Base-by-base conservation (phyloP, 331 rosid species). In the Quercus phellos region DNA sequence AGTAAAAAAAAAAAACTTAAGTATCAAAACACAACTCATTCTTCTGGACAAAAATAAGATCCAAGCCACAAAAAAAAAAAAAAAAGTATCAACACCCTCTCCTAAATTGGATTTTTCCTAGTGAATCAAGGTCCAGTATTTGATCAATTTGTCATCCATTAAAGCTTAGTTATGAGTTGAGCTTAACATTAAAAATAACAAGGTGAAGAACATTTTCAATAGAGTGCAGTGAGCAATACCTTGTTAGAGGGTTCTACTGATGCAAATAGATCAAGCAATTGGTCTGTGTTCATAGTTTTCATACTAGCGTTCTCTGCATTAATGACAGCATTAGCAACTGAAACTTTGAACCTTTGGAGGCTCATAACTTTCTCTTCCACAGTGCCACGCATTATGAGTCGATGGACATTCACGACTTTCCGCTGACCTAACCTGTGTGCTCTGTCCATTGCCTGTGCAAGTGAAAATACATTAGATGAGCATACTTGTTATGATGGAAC, bases 251-350 rank as follows among this genome's bases (percentile, higher is more conserved):
- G 75, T 72, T 94, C 97, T 42, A 96, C 96, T 1, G 99, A 85
- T 56, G 94, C 92, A 84, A 94, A 94, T 74, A 92, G 90, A 87
- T 94, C 99, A 53, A 94, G 99, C 86, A 94, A 83, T 81, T 94
- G 99, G 77, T 94, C 98, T 26, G 99, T 94, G 82, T 94, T 94
- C 99, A 94, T 94, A n/a, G 99, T 92, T 77, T 90, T 94, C 98
- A 94, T 80, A 80, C 99, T 94, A 26, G 99, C 88, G 84, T 94
- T 94, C 75, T 94, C 99, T 4, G 98, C 55, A 90, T 94, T 94
- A 74, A 94, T 94, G 84, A 94, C 97, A 78, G 99, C 96, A 82
- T 92, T 91, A 75, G 99, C 99, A 76, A 92, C 92, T 0, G 98
- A 92, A 67, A 91, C 85, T 80, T 94, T 94, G 80, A 94, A 94